Base-by-base conservation (phyloP, 805 yeast species). In the Candida xyloterini region DNA sequence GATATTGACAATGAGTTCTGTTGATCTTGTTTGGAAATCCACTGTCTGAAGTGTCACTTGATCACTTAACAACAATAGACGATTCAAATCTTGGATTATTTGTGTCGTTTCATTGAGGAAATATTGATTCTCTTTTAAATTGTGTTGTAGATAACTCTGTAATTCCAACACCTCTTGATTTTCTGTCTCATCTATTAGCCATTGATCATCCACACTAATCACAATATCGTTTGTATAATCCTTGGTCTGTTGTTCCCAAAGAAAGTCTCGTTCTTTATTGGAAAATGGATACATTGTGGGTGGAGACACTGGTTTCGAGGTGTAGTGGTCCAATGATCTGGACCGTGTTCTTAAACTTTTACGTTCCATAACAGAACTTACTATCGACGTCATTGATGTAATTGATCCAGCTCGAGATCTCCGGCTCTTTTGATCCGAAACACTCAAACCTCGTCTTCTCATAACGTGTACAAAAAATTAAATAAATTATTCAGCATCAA, bases 1-100 rank as follows among this genome's bases (percentile, higher is more conserved):
- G 34, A 80, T 75, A 39, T 72, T 71, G 1, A 58, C 57, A 35
- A 81, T 64, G 40, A 83, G 65, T 9, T 65, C 55, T 16, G 73
- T 71, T 1, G 87, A 76, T 33, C 76, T 71, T 0, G 63, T 52
- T 48, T 83, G 84, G 56, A 88, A 84, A 24, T 74, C 83, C 14
- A 62, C 57, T 0, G 95, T 84, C 40, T 81, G 83, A 14, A 60
- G 54, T 5, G 79, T 71, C 6, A 88, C 85, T 10, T 73, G 68
- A 35, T 74, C 73, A 48, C 84, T 76, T 18, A 77, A 73, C 2
- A 55, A 43, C 4, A 78, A 64, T 30, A 87, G 65, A 2, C 66
- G 59, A 16, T 71, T 66, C 36, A 84, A 64, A 13, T 71, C 66
- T 2, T 52, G 54, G 15, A 76, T 59, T 5, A 85, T 64, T 0